Base-by-base conservation (phyloP, 441 rosid genomes). In the Populus trichocarpa region DNA sequence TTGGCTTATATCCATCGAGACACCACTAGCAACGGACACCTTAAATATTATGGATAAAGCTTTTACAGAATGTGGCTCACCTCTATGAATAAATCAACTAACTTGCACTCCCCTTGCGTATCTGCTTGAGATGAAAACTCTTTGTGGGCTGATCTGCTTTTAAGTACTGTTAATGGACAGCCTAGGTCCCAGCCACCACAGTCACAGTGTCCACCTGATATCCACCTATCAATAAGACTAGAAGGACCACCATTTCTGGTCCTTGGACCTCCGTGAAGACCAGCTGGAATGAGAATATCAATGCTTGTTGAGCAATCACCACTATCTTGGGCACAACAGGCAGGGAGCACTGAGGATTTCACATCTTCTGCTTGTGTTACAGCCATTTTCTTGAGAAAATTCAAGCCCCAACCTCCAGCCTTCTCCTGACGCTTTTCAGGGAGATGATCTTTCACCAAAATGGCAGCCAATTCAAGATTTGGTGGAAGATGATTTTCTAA, bases 111-210 rank as follows among this genome's bases (percentile, higher is more conserved):
- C 20, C 82, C 86, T 23, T 87, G 78, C 59, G 32, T 72, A 50
- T 83, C 84, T 67, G 73, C 72, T 69, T 25, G 73, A 22, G 81
- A 72, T 18, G 69, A 79, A 72, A 42, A 73, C 35, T 77, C 87
- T 70, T 89, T 85, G 59, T 75, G 69, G 65, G 79, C 80, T 71
- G 88, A 76, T 70, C 79, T 80, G 64, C 88, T 80, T 68, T 81
- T 80, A 59, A 91, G 85, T 66, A 91, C 36, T 0, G 86, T 87
- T 67, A 94, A 75, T 0, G 93, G 88, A 78, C 98, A 94, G 18
- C 97, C 97, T 40, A 92, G 74, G 81, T 94, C 98, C 98, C 98
- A 94, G 72, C 97, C 98, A 78, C 95, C 94, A 35, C 98, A 94
- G 74, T 92, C 97, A 71, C 98, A 94, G 77, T 72, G 80, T 73